phyloP scores from a whole-genome alignment of 257 asterid species.

The Nicotiana tabacum region DNA sequence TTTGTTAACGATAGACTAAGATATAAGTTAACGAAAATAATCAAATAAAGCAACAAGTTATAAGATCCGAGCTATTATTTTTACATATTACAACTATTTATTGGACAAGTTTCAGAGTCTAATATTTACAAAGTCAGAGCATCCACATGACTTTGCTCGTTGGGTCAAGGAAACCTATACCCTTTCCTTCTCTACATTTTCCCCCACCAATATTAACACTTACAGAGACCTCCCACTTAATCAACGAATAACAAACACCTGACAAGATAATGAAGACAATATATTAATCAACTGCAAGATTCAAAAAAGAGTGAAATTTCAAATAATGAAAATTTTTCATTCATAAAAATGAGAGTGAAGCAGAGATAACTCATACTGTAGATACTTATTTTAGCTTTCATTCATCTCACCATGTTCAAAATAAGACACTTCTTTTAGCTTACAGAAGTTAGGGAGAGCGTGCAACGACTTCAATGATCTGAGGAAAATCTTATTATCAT shows the following conservation, averaged over 20 bases:
- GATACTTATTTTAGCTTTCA: too few relatives aligned
- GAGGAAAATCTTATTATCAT: neutral
- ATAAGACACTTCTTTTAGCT: neutral
- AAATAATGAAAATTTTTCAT: neutral
- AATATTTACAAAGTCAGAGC: conserved; percentile 33
- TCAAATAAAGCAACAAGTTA: conserved; percentile 1
- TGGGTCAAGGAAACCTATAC: conserved; percentile 5
- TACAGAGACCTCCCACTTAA: conserved; percentile 19
- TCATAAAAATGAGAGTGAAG: too few relatives aligned
- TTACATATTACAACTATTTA: conserved; percentile 31
- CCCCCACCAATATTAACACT: conserved; percentile 22
- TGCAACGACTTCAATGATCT: neutral
- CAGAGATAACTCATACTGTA: too few relatives aligned
- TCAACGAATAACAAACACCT: conserved; percentile 47
- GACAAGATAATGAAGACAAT: neutral
- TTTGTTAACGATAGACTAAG: neutral
- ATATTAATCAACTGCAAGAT: neutral
- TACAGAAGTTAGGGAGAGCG: neutral
- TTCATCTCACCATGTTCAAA: neutral
- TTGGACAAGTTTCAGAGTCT: conserved; percentile 16
- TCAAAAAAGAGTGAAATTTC: neutral
- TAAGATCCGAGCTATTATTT: conserved; percentile 15
- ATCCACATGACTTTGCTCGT: neutral
- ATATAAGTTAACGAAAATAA: neutral
- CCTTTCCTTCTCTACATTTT: conserved; percentile 4